These are phyloP conservation scores for Gossypium gossypioides DNA, from an alignment of 441 rosid species.

Conservation along the genomic window DNA sequence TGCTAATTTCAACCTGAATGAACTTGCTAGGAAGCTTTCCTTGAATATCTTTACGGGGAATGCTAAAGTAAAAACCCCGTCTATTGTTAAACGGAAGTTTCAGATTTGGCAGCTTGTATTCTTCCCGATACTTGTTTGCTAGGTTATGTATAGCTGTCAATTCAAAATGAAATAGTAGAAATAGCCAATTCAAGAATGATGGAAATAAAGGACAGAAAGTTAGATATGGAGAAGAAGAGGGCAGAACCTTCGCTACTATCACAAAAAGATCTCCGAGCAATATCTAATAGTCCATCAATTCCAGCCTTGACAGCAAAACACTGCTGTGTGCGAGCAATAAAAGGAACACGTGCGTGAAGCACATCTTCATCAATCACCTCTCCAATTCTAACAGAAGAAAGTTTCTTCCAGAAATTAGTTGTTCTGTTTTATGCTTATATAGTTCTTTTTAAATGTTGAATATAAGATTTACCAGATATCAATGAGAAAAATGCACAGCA, in stretches of 20 bases:
- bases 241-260: slow-evolving; percentile 87
- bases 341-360: slow-evolving; percentile 91
- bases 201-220: slow-evolving; percentile 1
- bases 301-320: slow-evolving; percentile 97
- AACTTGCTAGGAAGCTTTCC: slow-evolving; percentile 89
- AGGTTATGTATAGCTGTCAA: slow-evolving; percentile 80
- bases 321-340: slow-evolving; percentile 95
- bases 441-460: neutral
- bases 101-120: slow-evolving; percentile 76
- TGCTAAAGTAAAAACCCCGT: slow-evolving; percentile 93
- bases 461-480: neutral
- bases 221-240: neutral
- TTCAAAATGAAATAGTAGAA: slow-evolving; percentile 10
- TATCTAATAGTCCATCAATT: slow-evolving; percentile 87
- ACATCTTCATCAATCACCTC: slow-evolving; percentile 93
- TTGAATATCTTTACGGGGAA: slow-evolving; percentile 75
- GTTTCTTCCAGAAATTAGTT: slow-evolving; percentile 17
- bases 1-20: slow-evolving; percentile 55
- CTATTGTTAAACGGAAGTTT: slow-evolving; percentile 90
- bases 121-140: slow-evolving; percentile 84
- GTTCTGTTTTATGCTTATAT: neutral
- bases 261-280: slow-evolving; percentile 90
- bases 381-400: slow-evolving; percentile 48
- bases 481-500: neutral
- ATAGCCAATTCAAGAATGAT: slow-evolving; percentile 12